Base-by-base conservation (phyloP, 441 rosid genomes). In the Eruca vesicaria region DNA sequence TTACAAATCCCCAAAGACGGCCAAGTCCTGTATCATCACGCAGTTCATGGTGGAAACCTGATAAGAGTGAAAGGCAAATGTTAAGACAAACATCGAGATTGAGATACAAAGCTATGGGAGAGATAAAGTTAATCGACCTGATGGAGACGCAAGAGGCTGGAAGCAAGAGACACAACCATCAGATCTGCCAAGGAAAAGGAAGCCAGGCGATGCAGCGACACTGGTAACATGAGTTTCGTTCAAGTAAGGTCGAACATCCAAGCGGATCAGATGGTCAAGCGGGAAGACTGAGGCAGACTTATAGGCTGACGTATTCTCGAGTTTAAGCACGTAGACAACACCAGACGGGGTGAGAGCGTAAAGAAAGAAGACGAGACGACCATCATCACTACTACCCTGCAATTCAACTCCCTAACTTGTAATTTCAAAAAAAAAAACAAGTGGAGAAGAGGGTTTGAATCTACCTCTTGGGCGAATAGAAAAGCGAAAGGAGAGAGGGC, bases 1-100 rank as follows among this genome's bases (percentile, higher is more conserved):
- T 94, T 73, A 92, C 79, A 29, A 94, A 86, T 9, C 98, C 92
- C 99, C 96, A 94, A 28, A 94, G 70, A 68, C 96, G 89, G 71
- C 93, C 75, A 63, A 95, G 81, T 66, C 97, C 98, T 1, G 86
- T 64, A 83, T 94, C 97, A 81, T 94, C 95, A 52, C 89, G 90
- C 58, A 96, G 83, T 86, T 90, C 97, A 20, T 80, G 82, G 59
- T 73, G 79, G 80, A 88, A 88, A 56, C 89, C 99, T 93, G 80
- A 23, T 48, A 60, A 72, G 38, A 53, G 69, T 65, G 18, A 11
- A 64, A 33, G 21, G 32, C 10, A 53, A 19, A 2, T 5, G 73
- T 55, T 58, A 31, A 29, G 68, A 77, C 35, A 53, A 31, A 73
- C 57, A 11, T 2, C 28, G 50, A 57, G 50, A 12, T 2, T 45